A percentile compares a stretch with the other conserved stretches of the same genome.
Evolutionary conservation across 176 grass and related monocot species (phyloP).

Genomic region (Juncus effusus): DNA sequence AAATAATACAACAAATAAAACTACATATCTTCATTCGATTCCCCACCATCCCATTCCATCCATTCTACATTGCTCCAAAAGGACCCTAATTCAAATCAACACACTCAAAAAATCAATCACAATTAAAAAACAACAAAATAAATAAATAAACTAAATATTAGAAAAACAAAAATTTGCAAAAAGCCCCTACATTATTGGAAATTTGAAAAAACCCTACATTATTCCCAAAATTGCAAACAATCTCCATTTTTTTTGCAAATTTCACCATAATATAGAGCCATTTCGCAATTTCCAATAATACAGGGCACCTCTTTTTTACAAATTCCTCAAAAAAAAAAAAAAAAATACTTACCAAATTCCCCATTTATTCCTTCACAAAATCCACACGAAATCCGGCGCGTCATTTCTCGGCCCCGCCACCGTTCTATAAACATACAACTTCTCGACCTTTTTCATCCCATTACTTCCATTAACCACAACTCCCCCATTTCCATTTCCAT

Average conservation of each 20-base stretch:
- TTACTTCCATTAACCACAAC: not conserved
- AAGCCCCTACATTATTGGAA: too few relatives aligned
- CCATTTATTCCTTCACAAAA: slow-evolving; percentile 21
- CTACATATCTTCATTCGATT: slow-evolving; percentile 19
- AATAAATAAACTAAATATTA: not conserved
- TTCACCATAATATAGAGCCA: too few relatives aligned
- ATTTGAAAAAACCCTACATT: too few relatives aligned
- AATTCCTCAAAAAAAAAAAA: too few relatives aligned
- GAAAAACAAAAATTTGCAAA: too few relatives aligned
- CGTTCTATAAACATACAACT: slow-evolving; percentile 67
- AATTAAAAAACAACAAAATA: not conserved
- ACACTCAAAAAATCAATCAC: not conserved
- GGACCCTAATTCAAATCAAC: slow-evolving; percentile 8
- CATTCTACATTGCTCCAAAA: slow-evolving; percentile 12
- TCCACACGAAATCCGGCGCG: slow-evolving; percentile 45
- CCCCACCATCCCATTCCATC: not conserved
- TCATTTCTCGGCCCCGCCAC: slow-evolving; percentile 50
- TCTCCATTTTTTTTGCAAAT: too few relatives aligned
- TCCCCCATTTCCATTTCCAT: not conserved
- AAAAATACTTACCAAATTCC: not conserved
- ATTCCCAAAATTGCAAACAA: too few relatives aligned
- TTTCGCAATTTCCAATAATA: too few relatives aligned
- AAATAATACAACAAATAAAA: slow-evolving; percentile 27
- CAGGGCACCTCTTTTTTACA: too few relatives aligned
- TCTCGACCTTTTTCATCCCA: slow-evolving; percentile 40